Base-by-base conservation (phyloP, 192 early-diverging fungal genomes). In the Coemansia sp. region DNA sequence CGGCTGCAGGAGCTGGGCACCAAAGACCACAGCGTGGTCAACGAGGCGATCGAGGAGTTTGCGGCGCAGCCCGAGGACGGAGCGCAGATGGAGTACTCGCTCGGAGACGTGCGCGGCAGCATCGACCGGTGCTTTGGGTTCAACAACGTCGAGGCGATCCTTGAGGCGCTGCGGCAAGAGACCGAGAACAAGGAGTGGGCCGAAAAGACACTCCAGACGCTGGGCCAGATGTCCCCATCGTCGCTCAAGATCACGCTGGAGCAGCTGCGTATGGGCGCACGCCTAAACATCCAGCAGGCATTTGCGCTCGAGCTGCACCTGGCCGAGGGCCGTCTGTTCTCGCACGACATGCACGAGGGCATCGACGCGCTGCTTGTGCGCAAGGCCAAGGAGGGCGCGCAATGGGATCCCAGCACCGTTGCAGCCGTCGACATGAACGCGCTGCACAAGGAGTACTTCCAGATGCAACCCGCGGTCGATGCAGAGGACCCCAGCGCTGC, bases 1-100 rank as follows among this genome's bases (percentile, higher is more conserved):
- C 83, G 89, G 5, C 65, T 99, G 46, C 77, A 83, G 48, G 91
- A 91, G 51, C 58, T 97, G 19, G 89, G 88, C 32, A 79, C 86
- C 4, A 63, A 80, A 25, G 87, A 92, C 44, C 72, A 86, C 32
- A 83, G 83, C 8, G 87, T 86, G 9, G 82, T 98, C 44, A 94
- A 98, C 59, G 55, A 53, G 43, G 85, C 87, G 7, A 87, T 98
- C 42, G 92, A 99, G 58, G 92, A 97, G 61, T 99, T 93, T 80
- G 85, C 81, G 6, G 84, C 69, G 29, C 84, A 83, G 72, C 70
- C 81, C 0, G 65, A 64, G 26, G 59, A 40, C 3, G 23, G 13
- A 0, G 41, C 4, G 9, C 14, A 46, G 14, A 51, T 69, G 4
- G 72, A 67, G 14, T 80, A 64, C 17, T 59, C 62, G 36, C 42